Conservation (phyloP, 768 basidiomycete species). For the Albatrellus ellisii region DNA sequence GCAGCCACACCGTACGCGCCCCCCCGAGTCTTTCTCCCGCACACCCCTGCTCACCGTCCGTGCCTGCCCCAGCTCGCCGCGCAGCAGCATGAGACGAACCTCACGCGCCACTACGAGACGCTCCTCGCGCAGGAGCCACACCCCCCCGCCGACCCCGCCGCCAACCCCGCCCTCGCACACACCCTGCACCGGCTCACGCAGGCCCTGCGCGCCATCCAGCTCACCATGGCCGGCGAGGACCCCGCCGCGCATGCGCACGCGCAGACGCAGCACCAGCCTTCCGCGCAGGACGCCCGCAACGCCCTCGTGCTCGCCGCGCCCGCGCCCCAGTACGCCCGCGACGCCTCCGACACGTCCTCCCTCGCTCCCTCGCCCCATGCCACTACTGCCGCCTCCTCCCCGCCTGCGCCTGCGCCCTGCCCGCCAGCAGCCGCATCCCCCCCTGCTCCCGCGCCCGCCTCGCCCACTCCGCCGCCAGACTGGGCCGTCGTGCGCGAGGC, state of each 20-base stretch:
- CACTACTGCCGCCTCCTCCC: neutral
- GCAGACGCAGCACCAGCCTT: neutral
- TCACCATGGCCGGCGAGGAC: constrained; percentile 54
- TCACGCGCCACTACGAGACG: constrained; percentile 83
- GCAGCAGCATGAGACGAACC: constrained; percentile 76
- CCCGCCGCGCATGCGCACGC: constrained; percentile 8
- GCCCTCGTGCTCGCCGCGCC: neutral
- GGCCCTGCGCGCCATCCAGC: constrained; percentile 57
- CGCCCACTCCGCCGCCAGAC: constrained; percentile 25
- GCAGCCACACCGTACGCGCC: constrained; percentile 70
- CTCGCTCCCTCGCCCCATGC: neutral
- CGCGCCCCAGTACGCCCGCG: neutral
- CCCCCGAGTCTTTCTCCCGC: constrained; percentile 6
- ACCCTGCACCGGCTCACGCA: constrained; percentile 63
- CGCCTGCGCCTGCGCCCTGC: neutral
- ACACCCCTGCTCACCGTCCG: neutral
- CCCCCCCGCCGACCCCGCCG: constrained; percentile 40
- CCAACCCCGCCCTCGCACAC: constrained; percentile 44
- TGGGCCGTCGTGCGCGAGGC: constrained; percentile 83
- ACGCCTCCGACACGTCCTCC: neutral
- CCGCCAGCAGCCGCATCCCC: neutral
- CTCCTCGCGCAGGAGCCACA: constrained; percentile 58
- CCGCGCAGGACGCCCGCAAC: neutral
- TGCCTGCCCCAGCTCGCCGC: constrained; percentile 55
- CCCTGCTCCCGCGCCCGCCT: neutral